Evolutionary conservation across 108 stramenopile genomes (phyloP), one percentile per base, ranked within the genome.

Genomic region (Skeletonema costatum): DNA sequence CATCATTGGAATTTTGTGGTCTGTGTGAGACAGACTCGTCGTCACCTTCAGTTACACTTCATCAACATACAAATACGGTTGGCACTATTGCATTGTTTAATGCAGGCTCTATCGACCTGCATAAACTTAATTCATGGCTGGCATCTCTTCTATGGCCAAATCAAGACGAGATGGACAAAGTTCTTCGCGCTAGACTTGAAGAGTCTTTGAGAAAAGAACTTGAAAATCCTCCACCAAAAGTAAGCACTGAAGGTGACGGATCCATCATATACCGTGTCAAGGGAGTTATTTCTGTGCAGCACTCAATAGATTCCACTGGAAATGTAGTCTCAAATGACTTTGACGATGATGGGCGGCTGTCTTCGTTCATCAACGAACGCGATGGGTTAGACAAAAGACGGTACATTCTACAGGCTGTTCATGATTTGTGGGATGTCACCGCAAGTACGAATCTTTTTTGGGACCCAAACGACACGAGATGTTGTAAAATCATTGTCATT

Each of bases 351-450:
- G 78, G 41, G 50, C 11, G 65, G 70, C n/a, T 12, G 11, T 41
- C 39, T 41, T 41, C 39, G 10, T 50, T 46, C 36, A 50, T 78
- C 17, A 44, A 76, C 14, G 14, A 61, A 31, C 51, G 60, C 13
- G 73, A 72, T 65, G 67, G 88, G 10, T 35, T 86, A 29, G 92
- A 93, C 66, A 42, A 51, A 14, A 80, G 94, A 39, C 69, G 87
- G 33, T 88, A 82, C 61, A 91, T 92, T 64, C 83, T 95, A 0
- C 92, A 94, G 73, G 91, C 89, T 10, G 91, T 99, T 56, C 58
- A 96, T 84, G 88, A 98, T 91, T 61, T 97, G 64, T 89, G 96
- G 97, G 88, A 92, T 71, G 80, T 89, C 53, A 79, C 85, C 78
- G 80, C 94, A 33, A 80, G 80, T 64, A 59, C 77, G 50, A 79